Percentiles rank a stretch among this genome's conserved stretches.
phyloP scores from a whole-genome alignment of 306 rosid genomes.

The Fragaria nilgerrensis region DNA sequence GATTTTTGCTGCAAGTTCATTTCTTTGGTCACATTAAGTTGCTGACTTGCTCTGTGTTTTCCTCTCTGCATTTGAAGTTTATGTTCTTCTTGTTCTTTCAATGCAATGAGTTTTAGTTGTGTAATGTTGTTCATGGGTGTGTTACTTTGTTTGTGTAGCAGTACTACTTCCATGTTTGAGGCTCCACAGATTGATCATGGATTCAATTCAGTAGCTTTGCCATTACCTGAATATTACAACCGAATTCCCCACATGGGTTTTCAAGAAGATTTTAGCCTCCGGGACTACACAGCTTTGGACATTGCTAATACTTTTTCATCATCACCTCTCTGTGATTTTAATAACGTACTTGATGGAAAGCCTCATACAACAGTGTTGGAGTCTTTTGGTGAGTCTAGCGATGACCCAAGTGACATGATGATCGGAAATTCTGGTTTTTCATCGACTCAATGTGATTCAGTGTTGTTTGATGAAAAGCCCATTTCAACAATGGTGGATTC shows the following conservation, averaged over 20 bases:
- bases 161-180: slow-evolving; percentile 30
- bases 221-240: slow-evolving; percentile 23
- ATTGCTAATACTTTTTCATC: slow-evolving; percentile 4
- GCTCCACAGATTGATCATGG: slow-evolving; percentile 21
- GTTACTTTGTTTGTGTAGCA: not conserved
- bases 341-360: slow-evolving; percentile 28
- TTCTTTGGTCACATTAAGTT: not conserved
- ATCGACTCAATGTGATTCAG: not conserved
- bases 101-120: not conserved
- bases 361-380: slow-evolving; percentile 20
- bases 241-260: slow-evolving; percentile 29
- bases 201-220: slow-evolving; percentile 3
- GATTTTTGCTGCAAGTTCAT: not conserved
- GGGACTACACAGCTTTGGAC: slow-evolving; percentile 21
- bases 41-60: not conserved
- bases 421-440: slow-evolving; percentile 9
- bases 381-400: not conserved
- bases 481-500: not conserved
- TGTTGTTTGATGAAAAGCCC: slow-evolving; percentile 38
- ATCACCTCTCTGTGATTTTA: slow-evolving; percentile 13
- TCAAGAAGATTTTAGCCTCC: slow-evolving; percentile 22
- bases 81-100: not conserved
- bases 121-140: not conserved
- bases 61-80: not conserved
- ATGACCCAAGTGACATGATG: slow-evolving; percentile 1